These are phyloP conservation scores for Microstroma glucosiphilum DNA, from an alignment of 1,284 basidiomycete genomes.

Conservation along the genomic window DNA sequence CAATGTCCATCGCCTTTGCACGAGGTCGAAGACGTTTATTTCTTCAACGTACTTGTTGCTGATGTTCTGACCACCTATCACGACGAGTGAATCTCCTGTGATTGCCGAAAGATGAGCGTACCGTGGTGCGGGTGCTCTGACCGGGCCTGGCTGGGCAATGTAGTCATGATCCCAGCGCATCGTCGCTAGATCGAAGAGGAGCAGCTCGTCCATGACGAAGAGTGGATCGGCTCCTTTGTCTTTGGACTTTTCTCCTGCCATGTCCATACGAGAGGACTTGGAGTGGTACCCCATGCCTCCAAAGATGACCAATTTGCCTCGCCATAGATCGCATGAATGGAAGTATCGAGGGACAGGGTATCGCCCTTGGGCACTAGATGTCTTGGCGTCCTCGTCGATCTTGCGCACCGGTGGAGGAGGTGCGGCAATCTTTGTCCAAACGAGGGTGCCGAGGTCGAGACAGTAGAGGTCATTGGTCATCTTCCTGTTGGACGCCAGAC, in stretches of 20 bases:
- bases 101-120: conserved; percentile 43
- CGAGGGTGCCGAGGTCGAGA: conserved; percentile 33
- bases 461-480: conserved; percentile 41
- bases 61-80: conserved; percentile 84
- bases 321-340: conserved; percentile 42
- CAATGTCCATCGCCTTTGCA: conserved; percentile 26
- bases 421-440: conserved; percentile 22
- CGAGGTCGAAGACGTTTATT: conserved; percentile 53
- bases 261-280: not conserved
- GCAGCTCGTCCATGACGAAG: conserved; percentile 38
- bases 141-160: conserved; percentile 10
- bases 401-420: not conserved
- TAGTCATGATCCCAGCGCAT: conserved; percentile 35
- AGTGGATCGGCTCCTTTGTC: conserved; percentile 9
- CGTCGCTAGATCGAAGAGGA: conserved; percentile 36
- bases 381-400: not conserved
- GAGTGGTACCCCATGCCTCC: conserved; percentile 43
- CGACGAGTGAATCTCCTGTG: conserved; percentile 59
- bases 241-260: not conserved
- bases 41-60: conserved; percentile 54
- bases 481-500: conserved; percentile 38
- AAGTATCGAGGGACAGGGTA: conserved; percentile 30
- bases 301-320: conserved; percentile 39
- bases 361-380: conserved; percentile 5
- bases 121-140: conserved; percentile 22